These are phyloP conservation scores for Tulasnella sp. DNA, from an alignment of 768 basidiomycete species.

Conservation along the genomic window DNA sequence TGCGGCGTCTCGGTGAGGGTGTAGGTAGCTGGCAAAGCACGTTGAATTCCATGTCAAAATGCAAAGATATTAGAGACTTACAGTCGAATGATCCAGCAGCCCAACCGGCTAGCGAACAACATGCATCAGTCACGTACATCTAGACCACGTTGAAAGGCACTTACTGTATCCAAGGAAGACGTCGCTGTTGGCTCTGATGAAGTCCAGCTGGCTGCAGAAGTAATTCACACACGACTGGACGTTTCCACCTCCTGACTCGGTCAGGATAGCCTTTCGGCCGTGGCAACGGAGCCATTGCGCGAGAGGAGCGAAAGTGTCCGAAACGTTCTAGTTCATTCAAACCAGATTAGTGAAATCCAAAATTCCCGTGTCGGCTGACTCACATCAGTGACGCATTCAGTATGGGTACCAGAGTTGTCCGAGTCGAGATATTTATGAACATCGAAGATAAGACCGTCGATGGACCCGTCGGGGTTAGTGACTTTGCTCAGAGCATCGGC, in stretches of 20 bases:
- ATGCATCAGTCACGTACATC: not conserved
- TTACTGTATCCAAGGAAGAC: conserved; percentile 22
- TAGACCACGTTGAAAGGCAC: not conserved
- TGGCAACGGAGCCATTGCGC: conserved; percentile 18
- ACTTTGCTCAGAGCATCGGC: conserved; percentile 47
- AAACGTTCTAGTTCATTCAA: conserved; percentile 22
- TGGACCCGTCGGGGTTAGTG: conserved; percentile 44
- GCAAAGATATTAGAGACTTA: not conserved
- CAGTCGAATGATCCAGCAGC: conserved; percentile 21
- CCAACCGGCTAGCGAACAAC: not conserved
- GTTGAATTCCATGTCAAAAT: not conserved
- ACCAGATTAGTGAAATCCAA: not conserved
- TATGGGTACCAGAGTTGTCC: conserved; percentile 46
- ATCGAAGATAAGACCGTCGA: conserved; percentile 51
- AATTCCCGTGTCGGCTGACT: not conserved
- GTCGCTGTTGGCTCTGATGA: conserved; percentile 24
- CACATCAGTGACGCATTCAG: conserved; percentile 49
- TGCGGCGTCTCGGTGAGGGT: conserved; percentile 20
- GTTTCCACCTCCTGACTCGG: conserved; percentile 24
- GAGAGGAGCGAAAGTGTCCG: conserved; percentile 12
- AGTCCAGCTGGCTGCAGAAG: conserved; percentile 19
- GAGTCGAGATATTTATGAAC: conserved; percentile 61
- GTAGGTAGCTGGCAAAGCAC: conserved; percentile 8
- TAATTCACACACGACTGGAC: conserved; percentile 18
- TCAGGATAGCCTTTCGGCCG: conserved; percentile 21